Evolutionary conservation across 2,329 filamentous ascomycete species (phyloP).

Genomic region (Colletotrichum sp.): DNA sequence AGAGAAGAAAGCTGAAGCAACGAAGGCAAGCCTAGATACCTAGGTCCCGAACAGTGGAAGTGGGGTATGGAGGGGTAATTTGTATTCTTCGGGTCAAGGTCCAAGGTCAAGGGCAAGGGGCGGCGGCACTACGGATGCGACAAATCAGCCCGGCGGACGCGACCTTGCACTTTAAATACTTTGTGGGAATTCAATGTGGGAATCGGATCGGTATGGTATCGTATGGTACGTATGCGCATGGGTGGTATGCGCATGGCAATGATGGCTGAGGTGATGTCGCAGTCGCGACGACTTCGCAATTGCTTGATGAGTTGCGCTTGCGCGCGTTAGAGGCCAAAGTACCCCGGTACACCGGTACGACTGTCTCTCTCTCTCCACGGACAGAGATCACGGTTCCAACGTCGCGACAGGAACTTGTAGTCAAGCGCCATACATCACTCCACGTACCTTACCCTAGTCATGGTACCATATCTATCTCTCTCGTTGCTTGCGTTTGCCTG

Average conservation of each 20-base stretch:
- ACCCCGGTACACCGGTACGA: neutral
- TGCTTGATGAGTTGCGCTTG: neutral
- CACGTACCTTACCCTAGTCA: neutral
- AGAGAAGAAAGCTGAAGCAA: neutral
- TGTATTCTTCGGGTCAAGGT: neutral
- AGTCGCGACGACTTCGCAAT: neutral
- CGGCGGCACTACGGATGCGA: neutral
- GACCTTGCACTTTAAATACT: neutral
- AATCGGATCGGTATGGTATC: neutral
- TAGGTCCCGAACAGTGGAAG: neutral
- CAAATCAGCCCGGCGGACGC: neutral
- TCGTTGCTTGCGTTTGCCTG: neutral
- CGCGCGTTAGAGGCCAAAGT: neutral
- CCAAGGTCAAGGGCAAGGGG: neutral
- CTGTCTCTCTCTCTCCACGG: neutral
- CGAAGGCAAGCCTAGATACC: neutral
- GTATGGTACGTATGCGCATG: neutral
- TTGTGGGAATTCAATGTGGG: neutral
- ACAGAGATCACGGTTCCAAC: neutral
- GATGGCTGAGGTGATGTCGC: neutral
- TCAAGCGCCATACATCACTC: neutral
- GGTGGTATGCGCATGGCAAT: neutral
- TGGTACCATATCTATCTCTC: neutral
- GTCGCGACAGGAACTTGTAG: neutral
- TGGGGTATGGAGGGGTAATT: conserved; percentile 22